phyloP scores from a whole-genome alignment of 148 eudicot species.

The Vaccinium darrowii region DNA sequence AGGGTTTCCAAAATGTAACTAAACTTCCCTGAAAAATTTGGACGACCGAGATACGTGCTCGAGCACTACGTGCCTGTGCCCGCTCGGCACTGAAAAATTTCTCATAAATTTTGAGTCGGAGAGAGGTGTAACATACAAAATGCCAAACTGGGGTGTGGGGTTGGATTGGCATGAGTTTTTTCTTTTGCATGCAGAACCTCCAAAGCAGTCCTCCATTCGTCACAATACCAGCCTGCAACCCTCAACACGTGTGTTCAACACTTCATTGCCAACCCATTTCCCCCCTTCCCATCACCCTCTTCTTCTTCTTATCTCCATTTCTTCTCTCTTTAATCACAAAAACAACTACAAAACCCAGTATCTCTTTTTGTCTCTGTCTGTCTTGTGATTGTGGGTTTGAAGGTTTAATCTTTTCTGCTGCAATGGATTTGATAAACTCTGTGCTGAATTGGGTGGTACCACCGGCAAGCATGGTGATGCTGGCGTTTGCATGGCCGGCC shows the following conservation, averaged over 20 bases:
- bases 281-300: neutral
- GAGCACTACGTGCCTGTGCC: too few relatives aligned
- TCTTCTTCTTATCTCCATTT: neutral
- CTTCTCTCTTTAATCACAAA: neutral
- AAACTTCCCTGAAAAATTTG: too few relatives aligned
- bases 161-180: neutral
- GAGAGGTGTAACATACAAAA: too few relatives aligned
- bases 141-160: too few relatives aligned
- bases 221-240: neutral
- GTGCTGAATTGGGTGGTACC: slow-evolving; percentile 69
- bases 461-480: slow-evolving; percentile 81
- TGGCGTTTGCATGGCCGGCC: slow-evolving; percentile 89
- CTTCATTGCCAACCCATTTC: neutral
- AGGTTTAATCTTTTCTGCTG: neutral
- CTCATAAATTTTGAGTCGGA: too few relatives aligned
- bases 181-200: slow-evolving; percentile 7
- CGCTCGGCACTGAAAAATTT: too few relatives aligned
- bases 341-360: neutral
- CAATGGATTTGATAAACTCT: slow-evolving; percentile 64
- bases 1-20: too few relatives aligned
- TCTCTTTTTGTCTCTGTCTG: neutral
- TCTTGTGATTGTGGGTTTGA: neutral
- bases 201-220: neutral
- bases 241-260: neutral
- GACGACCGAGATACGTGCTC: too few relatives aligned